Evolutionary conservation across 768 basidiomycete genomes (phyloP).

Genomic region (Collybiopsis luxurians): DNA sequence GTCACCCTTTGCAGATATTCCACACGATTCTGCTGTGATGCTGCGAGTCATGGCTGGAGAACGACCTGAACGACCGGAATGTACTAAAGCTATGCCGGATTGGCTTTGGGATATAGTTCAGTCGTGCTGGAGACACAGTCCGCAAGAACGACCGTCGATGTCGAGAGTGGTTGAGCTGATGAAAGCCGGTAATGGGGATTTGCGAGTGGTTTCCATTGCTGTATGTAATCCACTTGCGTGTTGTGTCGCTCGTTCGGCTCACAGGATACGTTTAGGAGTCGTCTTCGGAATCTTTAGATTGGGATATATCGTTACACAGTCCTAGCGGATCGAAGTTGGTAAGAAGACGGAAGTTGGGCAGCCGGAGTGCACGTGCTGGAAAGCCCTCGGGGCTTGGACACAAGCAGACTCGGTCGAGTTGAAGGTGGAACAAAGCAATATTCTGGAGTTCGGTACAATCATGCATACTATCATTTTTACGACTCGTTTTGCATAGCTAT

Average conservation of each 20-base stretch:
- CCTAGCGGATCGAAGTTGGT: not conserved
- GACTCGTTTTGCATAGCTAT: too few relatives aligned
- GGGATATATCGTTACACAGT: not conserved
- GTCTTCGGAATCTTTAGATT: not conserved
- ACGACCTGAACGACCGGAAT: slow-evolving; percentile 13
- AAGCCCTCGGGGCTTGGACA: not conserved
- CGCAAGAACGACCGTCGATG: slow-evolving; percentile 6
- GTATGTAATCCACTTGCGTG: not conserved
- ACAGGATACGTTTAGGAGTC: not conserved
- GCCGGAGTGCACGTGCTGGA: not conserved
- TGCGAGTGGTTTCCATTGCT: not conserved
- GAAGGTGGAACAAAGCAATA: not conserved
- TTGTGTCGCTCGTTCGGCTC: not conserved
- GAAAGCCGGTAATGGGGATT: not conserved
- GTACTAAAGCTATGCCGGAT: slow-evolving; percentile 3
- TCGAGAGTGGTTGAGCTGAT: slow-evolving; percentile 2
- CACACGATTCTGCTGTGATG: slow-evolving; percentile 17
- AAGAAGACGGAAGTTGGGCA: not conserved
- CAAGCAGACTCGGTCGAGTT: not conserved
- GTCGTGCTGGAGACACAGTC: slow-evolving; percentile 7
- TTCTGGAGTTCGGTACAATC: too few relatives aligned
- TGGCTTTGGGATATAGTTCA: slow-evolving; percentile 9
- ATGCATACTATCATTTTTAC: too few relatives aligned
- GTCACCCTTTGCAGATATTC: slow-evolving; percentile 18
- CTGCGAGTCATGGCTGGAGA: slow-evolving; percentile 17